Base-by-base conservation (phyloP, 352 stramenopile species). In the Phytophthora europaea region DNA sequence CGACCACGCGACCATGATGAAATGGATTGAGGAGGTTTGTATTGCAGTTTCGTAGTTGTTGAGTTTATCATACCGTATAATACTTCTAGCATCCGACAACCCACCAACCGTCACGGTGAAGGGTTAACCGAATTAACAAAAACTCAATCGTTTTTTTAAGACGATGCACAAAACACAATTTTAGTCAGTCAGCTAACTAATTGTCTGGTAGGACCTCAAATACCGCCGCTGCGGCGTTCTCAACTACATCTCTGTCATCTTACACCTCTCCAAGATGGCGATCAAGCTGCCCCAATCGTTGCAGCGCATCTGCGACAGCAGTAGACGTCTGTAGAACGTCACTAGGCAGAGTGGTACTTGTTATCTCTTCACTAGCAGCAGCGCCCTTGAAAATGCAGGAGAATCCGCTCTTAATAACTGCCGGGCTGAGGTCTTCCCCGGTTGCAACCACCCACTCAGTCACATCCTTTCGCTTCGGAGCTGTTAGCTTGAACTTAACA, bases 21-120 rank as follows among this genome's bases (percentile, higher is more conserved):
- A 67, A 20, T 67, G 47, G 60, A 59, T 67, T 20, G 36, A 67
- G 12, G 36, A 59, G 47, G 48, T 59, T 15, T 20, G 34, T 57
- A 31, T 51, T 51, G 33, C 31, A 22, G 13, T 59, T 22, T 40
- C 23, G 7, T 23, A 22, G 43, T 59, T 34, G 0, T 43, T 36
- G 20, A 22, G 5, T 26, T 53, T 53, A 31, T 31, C 26, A 31
- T 31, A 31, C n/a, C n/a, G n/a, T n/a, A n/a, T n/a, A n/a, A n/a
- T n/a, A n/a, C n/a, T n/a, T n/a, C n/a, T n/a, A n/a, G n/a, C n/a
- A n/a, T n/a, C n/a, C n/a, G n/a, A n/a, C n/a, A n/a, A n/a, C n/a
- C n/a, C n/a, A n/a, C n/a, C n/a, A n/a, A n/a, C n/a, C n/a, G n/a
- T n/a, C n/a, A n/a, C n/a, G n/a, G n/a, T n/a, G n/a, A n/a, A n/a